These are phyloP conservation scores for Pseudozyma pruni DNA, from an alignment of 1,284 basidiomycete genomes.

Conservation along the genomic window DNA sequence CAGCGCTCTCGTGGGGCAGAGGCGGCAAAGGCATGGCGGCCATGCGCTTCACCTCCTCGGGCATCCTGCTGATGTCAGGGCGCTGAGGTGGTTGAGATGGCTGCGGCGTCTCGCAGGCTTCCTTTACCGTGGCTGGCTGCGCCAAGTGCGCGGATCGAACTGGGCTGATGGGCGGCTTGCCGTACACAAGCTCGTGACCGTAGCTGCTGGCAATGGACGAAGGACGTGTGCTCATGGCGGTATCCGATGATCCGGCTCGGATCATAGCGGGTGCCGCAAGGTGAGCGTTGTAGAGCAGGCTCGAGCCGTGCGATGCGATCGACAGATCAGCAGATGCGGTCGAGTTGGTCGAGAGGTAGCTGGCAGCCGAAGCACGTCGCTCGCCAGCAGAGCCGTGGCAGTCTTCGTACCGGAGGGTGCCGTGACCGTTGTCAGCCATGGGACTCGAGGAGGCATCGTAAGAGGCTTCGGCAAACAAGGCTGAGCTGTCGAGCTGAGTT, in stretches of 20 bases:
- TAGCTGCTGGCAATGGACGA: conserved; percentile 43
- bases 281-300: conserved; percentile 35
- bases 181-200: conserved; percentile 7
- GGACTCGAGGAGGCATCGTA: conserved; percentile 32
- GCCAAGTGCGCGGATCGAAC: conserved; percentile 10
- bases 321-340: conserved; percentile 30
- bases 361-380: conserved; percentile 27
- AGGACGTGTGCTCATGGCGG: conserved; percentile 21
- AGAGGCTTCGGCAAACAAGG: conserved; percentile 25
- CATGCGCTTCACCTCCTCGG: conserved; percentile 21
- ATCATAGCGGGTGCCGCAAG: conserved; percentile 22
- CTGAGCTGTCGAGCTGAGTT: conserved; percentile 17
- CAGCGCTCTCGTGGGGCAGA: conserved; percentile 7
- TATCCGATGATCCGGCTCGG: conserved; percentile 17
- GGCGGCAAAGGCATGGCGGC: conserved; percentile 30
- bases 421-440: conserved; percentile 40
- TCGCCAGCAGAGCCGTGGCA: background rate
- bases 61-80: background rate
- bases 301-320: conserved; percentile 29
- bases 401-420: background rate
- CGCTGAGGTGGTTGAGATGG: background rate
- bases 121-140: conserved; percentile 14
- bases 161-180: conserved; percentile 30
- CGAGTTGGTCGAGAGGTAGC: conserved; percentile 34
- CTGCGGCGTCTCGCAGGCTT: conserved; percentile 17